Percentiles rank a stretch among this genome's conserved stretches.
These are phyloP conservation scores for Cercospora sp. DNA, from an alignment of 2,329 filamentous ascomycete species.

Conservation along the genomic window DNA sequence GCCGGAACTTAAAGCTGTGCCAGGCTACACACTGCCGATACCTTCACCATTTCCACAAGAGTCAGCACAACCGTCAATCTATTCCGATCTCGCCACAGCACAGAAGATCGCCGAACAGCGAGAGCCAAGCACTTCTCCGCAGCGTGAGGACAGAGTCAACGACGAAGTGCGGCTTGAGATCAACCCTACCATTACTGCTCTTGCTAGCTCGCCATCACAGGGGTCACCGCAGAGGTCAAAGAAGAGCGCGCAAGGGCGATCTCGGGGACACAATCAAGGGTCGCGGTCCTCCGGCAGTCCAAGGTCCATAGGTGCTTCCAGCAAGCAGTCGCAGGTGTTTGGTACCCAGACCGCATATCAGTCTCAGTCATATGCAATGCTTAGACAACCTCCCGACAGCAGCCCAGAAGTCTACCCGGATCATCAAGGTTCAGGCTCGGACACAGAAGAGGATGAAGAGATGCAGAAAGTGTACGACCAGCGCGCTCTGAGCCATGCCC, in stretches of 20 bases:
- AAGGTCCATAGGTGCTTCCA: background rate
- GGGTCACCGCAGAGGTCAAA: background rate
- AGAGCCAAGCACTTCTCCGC: background rate
- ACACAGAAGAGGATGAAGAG: slow-evolving; percentile 29
- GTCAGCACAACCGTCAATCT: slow-evolving; percentile 9
- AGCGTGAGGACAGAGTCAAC: background rate
- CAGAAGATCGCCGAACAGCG: background rate
- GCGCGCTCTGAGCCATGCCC: slow-evolving; percentile 10
- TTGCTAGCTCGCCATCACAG: background rate
- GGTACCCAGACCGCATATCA: background rate
- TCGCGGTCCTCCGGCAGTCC: background rate
- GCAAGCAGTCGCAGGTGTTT: background rate
- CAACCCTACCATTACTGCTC: slow-evolving; percentile 15
- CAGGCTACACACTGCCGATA: slow-evolving; percentile 35
- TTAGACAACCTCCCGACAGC: background rate
- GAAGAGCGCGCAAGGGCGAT: background rate
- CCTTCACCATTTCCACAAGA: slow-evolving; percentile 38
- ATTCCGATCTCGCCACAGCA: background rate
- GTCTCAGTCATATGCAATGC: background rate
- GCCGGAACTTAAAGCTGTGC: slow-evolving; percentile 35
- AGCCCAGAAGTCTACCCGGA: slow-evolving; percentile 1
- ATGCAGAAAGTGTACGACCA: slow-evolving; percentile 19
- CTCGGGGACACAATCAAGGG: background rate
- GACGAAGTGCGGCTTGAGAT: slow-evolving; percentile 12
- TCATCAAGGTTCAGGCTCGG: slow-evolving; percentile 18